These are phyloP conservation scores for Mortierella claussenii DNA, from an alignment of 192 early-diverging fungal genomes.

Conservation along the genomic window DNA sequence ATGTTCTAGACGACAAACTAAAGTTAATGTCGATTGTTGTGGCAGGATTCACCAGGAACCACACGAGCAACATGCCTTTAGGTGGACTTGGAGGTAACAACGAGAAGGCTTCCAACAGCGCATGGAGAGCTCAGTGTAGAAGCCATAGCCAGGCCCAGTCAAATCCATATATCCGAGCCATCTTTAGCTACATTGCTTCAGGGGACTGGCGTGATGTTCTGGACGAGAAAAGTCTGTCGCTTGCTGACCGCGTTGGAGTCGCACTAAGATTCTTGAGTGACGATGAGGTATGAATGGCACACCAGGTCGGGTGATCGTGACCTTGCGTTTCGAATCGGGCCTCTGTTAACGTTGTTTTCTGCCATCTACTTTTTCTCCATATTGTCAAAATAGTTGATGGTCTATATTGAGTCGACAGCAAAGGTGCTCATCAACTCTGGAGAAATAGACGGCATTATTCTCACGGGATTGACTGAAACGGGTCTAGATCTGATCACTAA, in stretches of 20 bases:
- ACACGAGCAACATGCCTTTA: slow-evolving; percentile 53
- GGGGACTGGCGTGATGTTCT: slow-evolving; percentile 86
- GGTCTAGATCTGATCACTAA: slow-evolving; percentile 80
- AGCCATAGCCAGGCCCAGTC: slow-evolving; percentile 66
- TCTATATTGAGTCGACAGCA: slow-evolving; percentile 67
- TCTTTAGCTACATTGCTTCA: slow-evolving; percentile 88
- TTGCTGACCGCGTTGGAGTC: slow-evolving; percentile 83
- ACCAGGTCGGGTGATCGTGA: too few species aligned
- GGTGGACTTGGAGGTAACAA: slow-evolving; percentile 32
- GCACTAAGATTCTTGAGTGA: slow-evolving; percentile 90
- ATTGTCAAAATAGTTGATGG: slow-evolving; percentile 59
- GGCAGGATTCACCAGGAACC: slow-evolving; percentile 60
- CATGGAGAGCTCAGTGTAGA: slow-evolving; percentile 72
- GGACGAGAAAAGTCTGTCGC: slow-evolving; percentile 73
- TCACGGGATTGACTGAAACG: slow-evolving; percentile 80
- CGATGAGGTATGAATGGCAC: slow-evolving; percentile 72
- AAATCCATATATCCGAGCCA: slow-evolving; percentile 85
- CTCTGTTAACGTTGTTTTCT: too few species aligned
- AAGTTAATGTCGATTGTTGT: slow-evolving; percentile 86
- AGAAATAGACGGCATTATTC: slow-evolving; percentile 81
- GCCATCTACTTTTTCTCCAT: too few species aligned
- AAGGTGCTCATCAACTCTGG: slow-evolving; percentile 69
- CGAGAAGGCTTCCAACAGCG: slow-evolving; percentile 41
- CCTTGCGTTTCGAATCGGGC: too few species aligned
- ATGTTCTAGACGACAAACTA: slow-evolving; percentile 71